Evolutionary conservation across 805 yeast genomes (phyloP), one percentile per base, ranked within the genome.

Genomic region (Metschnikowia reukaufii): DNA sequence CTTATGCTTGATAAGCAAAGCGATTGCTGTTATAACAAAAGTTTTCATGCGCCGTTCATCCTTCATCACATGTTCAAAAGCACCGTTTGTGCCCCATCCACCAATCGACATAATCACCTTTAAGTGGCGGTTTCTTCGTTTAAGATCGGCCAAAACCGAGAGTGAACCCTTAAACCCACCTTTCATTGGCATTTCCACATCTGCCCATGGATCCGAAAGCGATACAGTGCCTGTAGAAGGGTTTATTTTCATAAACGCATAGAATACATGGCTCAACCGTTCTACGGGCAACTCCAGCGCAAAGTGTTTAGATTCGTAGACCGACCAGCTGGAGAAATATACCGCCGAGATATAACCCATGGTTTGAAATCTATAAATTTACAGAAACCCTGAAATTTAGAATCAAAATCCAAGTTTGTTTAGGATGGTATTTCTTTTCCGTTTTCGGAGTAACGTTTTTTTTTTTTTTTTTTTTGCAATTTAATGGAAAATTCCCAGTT

Each of bases 101-200:
- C 99, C 99, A 47, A 92, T 77, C 0, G 96, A 84, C 77, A 90
- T 73, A 3, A 82, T 68, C 0, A 83, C 70, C 50, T 82, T 81
- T 27, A 89, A 59, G 30, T 74, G 54, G 3, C 68, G 65, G 49
- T 65, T 40, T 18, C 44, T 12, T 41, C 53, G 55, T 57, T 83
- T 83, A 52, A 84, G 47, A 47, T 71, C 70, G 48, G 78, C 72
- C 39, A 83, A 56, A 10, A 49, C 40, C 4, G 42, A 36, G 32
- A 52, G 23, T 6, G 55, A 45, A 2, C 57, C 58, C 9, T 30
- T 37, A 13, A 20, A 23, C 49, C 76, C 68, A 0, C 92, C 48
- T 4, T 27, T 31, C 54, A 68, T 51, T 2, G 69, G 68, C 61
- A 74, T 60, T 21, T 77, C 74, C 0, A 73, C 51, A 55, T 88